phyloP scores from a whole-genome alignment of 2,329 filamentous ascomycete species.

The Metarhizium humberi region DNA sequence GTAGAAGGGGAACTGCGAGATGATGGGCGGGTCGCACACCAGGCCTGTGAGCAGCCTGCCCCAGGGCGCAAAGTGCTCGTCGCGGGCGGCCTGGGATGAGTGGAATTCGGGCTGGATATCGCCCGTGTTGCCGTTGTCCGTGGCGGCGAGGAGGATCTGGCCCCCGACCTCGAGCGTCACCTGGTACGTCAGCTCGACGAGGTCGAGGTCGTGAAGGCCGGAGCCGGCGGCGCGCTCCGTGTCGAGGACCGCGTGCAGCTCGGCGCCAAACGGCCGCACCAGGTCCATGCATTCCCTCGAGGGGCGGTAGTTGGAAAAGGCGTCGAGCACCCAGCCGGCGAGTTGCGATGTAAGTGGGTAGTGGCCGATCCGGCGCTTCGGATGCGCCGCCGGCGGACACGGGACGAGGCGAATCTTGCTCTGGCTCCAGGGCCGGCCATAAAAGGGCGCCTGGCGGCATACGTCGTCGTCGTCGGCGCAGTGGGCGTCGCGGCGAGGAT shows the following conservation, averaged over 20 bases:
- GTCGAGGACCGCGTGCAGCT: slow-evolving; percentile 1
- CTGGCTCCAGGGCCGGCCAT: not conserved
- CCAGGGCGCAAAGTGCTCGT: slow-evolving; percentile 5
- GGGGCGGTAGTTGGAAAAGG: not conserved
- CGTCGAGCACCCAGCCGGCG: not conserved
- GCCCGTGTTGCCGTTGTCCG: not conserved
- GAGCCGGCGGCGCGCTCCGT: not conserved
- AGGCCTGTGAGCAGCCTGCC: slow-evolving; percentile 7
- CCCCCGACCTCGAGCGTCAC: slow-evolving; percentile 2
- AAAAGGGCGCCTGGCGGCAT: not conserved
- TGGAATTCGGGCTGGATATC: not conserved
- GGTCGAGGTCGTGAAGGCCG: slow-evolving; percentile 3
- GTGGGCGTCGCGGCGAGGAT: not conserved
- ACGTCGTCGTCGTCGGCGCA: not conserved
- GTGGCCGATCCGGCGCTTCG: not conserved
- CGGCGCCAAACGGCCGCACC: not conserved
- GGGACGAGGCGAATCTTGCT: not conserved
- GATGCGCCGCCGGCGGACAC: not conserved
- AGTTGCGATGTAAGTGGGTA: slow-evolving; percentile 5
- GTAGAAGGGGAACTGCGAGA: slow-evolving; percentile 8
- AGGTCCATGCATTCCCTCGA: not conserved
- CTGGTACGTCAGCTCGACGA: slow-evolving; percentile 3
- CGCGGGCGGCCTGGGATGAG: not conserved
- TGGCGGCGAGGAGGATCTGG: slow-evolving; percentile 3
- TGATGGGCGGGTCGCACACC: slow-evolving; percentile 8